Conservation (phyloP, 208 protist species). For the Leishmania martiniquensis region DNA sequence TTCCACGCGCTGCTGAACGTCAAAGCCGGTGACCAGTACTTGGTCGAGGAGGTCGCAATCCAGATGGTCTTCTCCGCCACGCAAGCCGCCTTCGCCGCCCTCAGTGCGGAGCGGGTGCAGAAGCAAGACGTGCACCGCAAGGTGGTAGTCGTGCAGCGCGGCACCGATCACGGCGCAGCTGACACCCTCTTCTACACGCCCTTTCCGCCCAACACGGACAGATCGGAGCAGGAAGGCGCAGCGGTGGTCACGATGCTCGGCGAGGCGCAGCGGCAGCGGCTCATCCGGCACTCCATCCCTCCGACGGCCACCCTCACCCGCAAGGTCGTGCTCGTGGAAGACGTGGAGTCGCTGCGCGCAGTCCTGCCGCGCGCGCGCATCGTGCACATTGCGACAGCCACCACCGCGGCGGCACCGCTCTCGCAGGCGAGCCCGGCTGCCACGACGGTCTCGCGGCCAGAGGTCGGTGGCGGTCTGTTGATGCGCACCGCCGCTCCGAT, state of each 20-base stretch:
- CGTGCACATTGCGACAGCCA: conserved; percentile 40
- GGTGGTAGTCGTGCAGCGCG: conserved; percentile 68
- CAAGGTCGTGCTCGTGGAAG: conserved; percentile 54
- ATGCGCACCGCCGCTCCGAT: conserved; percentile 24
- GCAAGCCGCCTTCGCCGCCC: conserved; percentile 69
- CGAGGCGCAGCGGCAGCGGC: conserved; percentile 21
- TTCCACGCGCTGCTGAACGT: conserved; percentile 86
- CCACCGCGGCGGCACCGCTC: conserved; percentile 18
- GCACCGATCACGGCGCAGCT: conserved; percentile 26
- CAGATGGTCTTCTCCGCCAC: conserved; percentile 87
- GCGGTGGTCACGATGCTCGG: conserved; percentile 43
- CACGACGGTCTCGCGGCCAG: conserved; percentile 9
- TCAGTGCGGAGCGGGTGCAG: conserved; percentile 64
- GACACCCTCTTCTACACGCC: conserved; percentile 33
- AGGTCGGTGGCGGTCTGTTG: conserved; percentile 34
- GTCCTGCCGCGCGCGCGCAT: conserved; percentile 47
- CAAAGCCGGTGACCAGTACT: conserved; percentile 61
- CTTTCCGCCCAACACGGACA: conserved; percentile 66
- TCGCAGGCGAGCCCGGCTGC: conserved; percentile 7
- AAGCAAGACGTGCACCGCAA: conserved; percentile 62
- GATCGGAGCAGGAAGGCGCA: conserved; percentile 67
- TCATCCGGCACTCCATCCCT: neutral
- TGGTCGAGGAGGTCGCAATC: conserved; percentile 82
- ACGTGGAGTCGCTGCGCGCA: conserved; percentile 48
- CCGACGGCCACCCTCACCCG: conserved; percentile 31